Conservation (phyloP, 192 early-diverging fungal genomes). For the Gonapodya sp. region DNA sequence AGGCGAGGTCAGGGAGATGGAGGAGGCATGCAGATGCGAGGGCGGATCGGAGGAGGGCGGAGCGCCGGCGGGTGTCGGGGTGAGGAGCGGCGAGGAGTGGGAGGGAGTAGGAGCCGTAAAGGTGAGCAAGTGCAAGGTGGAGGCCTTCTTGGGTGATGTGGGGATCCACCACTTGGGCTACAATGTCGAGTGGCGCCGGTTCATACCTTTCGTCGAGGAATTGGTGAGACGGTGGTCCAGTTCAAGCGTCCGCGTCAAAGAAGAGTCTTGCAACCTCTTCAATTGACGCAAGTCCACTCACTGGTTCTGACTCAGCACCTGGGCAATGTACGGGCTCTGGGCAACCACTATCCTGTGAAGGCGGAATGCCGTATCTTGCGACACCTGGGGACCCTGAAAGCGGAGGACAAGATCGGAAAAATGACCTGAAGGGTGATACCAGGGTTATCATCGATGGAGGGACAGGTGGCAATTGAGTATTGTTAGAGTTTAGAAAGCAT, state of each 20-base stretch:
- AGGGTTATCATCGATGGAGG: too few relatives aligned
- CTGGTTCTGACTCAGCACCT: conserved; percentile 11
- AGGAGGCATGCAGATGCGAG: conserved; percentile 36
- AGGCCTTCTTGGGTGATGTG: conserved; percentile 43
- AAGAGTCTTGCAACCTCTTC: too few relatives aligned
- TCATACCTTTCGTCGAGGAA: not conserved
- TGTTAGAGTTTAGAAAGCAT: too few relatives aligned
- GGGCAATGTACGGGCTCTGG: not conserved
- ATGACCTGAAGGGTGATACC: not conserved
- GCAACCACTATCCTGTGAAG: not conserved
- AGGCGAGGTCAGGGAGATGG: conserved; percentile 32
- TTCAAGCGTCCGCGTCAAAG: not conserved
- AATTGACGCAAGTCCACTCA: not conserved
- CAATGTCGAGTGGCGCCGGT: conserved; percentile 15
- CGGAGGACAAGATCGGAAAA: conserved; percentile 2
- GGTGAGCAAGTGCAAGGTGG: conserved; percentile 34
- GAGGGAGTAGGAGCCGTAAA: conserved; percentile 37
- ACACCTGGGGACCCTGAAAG: not conserved
- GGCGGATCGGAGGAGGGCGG: conserved; percentile 31
- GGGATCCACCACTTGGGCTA: conserved; percentile 29
- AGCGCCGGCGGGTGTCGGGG: conserved; percentile 13
- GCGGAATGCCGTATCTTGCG: not conserved
- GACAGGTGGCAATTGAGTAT: too few relatives aligned
- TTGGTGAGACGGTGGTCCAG: not conserved
- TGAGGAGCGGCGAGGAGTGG: conserved; percentile 17